phyloP scores from a whole-genome alignment of 2,329 filamentous ascomycete genomes.

The Emericellopsis cladophorae region DNA sequence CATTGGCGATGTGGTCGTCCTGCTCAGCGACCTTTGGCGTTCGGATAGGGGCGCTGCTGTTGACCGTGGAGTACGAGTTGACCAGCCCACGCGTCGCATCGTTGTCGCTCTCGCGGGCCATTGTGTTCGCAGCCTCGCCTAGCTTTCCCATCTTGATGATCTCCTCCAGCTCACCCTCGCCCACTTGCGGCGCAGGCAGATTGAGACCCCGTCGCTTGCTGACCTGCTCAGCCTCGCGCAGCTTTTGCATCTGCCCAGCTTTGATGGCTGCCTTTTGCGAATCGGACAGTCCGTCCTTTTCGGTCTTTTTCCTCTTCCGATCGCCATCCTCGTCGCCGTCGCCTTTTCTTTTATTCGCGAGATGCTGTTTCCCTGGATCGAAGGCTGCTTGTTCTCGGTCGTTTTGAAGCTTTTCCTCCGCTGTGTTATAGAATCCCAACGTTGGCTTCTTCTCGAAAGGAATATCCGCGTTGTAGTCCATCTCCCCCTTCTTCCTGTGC shows the following conservation, averaged over 20 bases:
- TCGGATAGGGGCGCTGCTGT: constrained; percentile 74
- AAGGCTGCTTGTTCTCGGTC: constrained; percentile 76
- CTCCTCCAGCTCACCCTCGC: constrained; percentile 85
- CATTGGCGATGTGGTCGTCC: constrained; percentile 92
- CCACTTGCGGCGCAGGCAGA: constrained; percentile 80
- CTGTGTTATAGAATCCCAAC: constrained; percentile 85
- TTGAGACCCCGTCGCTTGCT: constrained; percentile 80
- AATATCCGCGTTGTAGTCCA: constrained; percentile 99
- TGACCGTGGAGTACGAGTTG: constrained; percentile 73
- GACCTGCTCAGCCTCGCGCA: constrained; percentile 91
- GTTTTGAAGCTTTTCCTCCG: constrained; percentile 68
- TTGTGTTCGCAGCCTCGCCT: constrained; percentile 69
- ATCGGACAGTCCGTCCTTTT: constrained; percentile 67
- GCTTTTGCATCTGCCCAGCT: constrained; percentile 86
- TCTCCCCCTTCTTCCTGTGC: constrained; percentile 85
- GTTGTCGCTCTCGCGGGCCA: constrained; percentile 69
- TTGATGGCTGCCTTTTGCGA: constrained; percentile 81
- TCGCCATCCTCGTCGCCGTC: constrained; percentile 75
- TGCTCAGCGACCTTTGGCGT: constrained; percentile 85
- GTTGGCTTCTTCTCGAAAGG: constrained; percentile 91
- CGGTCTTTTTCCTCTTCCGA: constrained; percentile 80
- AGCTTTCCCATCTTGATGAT: constrained; percentile 98
- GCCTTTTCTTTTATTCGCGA: constrained; percentile 85
- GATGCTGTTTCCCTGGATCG: constrained; percentile 84
- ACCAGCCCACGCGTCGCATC: constrained; percentile 75